Evolutionary conservation across 73 alveolate genomes (phyloP).

Genomic region (Paramecium sonneborni): DNA sequence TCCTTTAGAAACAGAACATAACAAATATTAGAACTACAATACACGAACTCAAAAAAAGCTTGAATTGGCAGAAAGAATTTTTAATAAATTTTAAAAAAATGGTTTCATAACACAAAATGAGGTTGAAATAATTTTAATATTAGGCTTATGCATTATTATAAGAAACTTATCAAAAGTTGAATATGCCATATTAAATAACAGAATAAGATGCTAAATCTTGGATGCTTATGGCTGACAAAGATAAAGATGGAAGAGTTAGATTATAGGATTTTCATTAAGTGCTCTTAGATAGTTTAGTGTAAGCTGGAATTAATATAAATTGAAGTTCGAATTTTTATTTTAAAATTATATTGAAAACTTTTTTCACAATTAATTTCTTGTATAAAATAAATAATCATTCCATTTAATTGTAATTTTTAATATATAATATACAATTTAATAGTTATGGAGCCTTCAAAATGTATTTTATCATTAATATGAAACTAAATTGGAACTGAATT

Average conservation of each 20-base stretch:
- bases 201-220: not conserved
- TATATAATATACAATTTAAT: not conserved
- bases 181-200: constrained; percentile 17
- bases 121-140: not conserved
- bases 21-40: not conserved
- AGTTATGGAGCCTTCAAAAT: not conserved
- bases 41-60: not conserved
- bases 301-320: constrained; percentile 25
- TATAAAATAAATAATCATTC: too few species aligned
- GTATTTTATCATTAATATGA: constrained; percentile 6
- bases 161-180: constrained; percentile 22
- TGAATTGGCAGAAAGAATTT: constrained; percentile 13
- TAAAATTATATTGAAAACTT: not conserved
- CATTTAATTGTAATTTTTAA: too few species aligned
- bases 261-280: not conserved
- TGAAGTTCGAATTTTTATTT: not conserved
- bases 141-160: not conserved
- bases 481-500: not conserved
- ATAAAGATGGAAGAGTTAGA: not conserved
- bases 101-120: constrained; percentile 26
- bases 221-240: constrained; percentile 54
- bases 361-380: too few species aligned
- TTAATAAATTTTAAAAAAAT: not conserved
- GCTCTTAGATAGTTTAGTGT: constrained; percentile 24
- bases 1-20: not conserved